Base-by-base conservation (phyloP, 306 rosid genomes). In the Vachellia pachyceras region DNA sequence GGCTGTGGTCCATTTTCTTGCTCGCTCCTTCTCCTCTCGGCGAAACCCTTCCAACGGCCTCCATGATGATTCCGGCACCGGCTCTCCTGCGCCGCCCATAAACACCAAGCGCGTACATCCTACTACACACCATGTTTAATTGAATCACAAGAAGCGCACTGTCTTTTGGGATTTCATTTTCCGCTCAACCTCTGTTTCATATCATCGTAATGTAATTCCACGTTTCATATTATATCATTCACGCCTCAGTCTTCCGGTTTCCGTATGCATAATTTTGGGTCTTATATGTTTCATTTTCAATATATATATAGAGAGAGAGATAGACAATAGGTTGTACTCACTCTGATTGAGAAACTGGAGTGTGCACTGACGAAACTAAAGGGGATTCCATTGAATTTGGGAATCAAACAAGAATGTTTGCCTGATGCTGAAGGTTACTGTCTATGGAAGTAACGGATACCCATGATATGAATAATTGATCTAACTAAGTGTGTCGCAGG, bases 51-150 rank as follows among this genome's bases (percentile, higher is more conserved):
- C 68, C 1, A 3, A 54, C 37, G 50, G 49, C 18, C 9, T 71
- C 58, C 39, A 14, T 1, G 12, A 4, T 60, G 17, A 41, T 47
- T 20, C 23, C n/a, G 5, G 10, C 50, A 23, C 1, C 11, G 6
- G 17, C 4, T 0, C 68, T 63, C 58, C 39, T 4, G 3, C 0
- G 23, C 10, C 3, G 0, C 67, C 58, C 10, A 11, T n/a, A 18
- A 70, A 57, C 39, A 29, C 12, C 63, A 57, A 44, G 47, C 49
- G 70, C 77, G 57, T 69, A 70, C 57, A 57, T 70, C 39, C 37
- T 44, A 20, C 33, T 4, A 42, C 23, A 5, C 22, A 14, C 61
- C 18, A n/a, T n/a, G n/a, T n/a, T 6, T 7, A 15, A 20, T 15
- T 18, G 41, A 72, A 25, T 49, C 9, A 6, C 17, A 6, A 44